Evolutionary conservation across 371 early-diverging fungal genomes (phyloP).

Genomic region (Blastocladiella emersonii): DNA sequence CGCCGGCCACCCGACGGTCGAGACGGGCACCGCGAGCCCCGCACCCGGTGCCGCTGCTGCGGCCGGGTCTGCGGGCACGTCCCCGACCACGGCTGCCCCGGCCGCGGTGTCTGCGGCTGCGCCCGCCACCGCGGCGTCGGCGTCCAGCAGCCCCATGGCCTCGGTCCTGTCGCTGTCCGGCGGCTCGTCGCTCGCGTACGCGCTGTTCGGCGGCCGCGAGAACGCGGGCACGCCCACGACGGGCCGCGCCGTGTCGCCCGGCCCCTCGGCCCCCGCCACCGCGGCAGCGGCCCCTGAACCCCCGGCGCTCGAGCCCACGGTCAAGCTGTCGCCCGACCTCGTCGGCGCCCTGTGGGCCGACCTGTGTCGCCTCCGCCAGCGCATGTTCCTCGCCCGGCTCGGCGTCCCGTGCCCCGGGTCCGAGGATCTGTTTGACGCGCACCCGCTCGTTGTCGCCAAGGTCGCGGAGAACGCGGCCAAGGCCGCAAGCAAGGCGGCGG

Average conservation of each 20-base stretch:
- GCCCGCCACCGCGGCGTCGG: not conserved
- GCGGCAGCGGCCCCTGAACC: not conserved
- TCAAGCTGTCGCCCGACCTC: not conserved
- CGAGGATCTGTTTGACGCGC: not conserved
- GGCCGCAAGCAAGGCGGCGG: too few species aligned
- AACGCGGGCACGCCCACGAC: too few species aligned
- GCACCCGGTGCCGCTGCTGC: not conserved
- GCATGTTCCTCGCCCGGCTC: not conserved
- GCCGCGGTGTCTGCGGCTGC: not conserved
- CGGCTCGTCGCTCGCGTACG: too few species aligned
- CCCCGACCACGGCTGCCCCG: not conserved
- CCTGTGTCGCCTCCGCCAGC: not conserved
- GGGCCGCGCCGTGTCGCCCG: not conserved
- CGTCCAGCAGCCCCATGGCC: too few species aligned
- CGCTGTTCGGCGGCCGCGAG: too few species aligned
- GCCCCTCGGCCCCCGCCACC: not conserved
- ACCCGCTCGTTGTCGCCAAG: not conserved
- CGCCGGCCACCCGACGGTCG: too few species aligned
- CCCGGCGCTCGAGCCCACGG: not conserved
- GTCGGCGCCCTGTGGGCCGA: conserved; percentile 1
- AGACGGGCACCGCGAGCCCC: too few species aligned
- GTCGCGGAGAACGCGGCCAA: too few species aligned
- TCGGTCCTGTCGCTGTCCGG: too few species aligned
- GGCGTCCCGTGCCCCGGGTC: not conserved
- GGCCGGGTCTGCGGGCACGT: not conserved